These are phyloP conservation scores for Fusarium camptoceras DNA, from an alignment of 2,329 filamentous ascomycete genomes.

Conservation along the genomic window DNA sequence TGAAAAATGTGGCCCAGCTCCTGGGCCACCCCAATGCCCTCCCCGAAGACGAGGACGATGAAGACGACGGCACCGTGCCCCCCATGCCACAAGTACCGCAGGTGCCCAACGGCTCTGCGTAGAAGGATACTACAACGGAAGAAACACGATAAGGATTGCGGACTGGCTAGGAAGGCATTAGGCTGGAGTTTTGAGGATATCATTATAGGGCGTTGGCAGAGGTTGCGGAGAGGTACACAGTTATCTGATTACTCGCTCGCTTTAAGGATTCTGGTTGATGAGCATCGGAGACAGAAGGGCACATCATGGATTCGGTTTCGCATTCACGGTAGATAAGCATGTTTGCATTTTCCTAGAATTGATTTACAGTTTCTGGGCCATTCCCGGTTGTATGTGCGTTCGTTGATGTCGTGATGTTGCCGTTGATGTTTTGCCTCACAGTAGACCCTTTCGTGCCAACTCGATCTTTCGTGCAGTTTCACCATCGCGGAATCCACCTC, in stretches of 20 bases:
- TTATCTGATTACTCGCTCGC: slow-evolving; percentile 29
- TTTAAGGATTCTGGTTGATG: slow-evolving; percentile 33
- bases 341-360: slow-evolving; percentile 39
- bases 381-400: neutral
- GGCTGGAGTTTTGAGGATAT: slow-evolving; percentile 47
- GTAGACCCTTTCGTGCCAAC: slow-evolving; percentile 80
- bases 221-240: slow-evolving; percentile 17
- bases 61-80: slow-evolving; percentile 59
- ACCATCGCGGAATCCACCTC: slow-evolving; percentile 77
- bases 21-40: slow-evolving; percentile 80
- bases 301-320: slow-evolving; percentile 30
- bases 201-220: slow-evolving; percentile 46
- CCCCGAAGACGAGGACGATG: slow-evolving; percentile 72
- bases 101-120: slow-evolving; percentile 56
- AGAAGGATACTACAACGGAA: slow-evolving; percentile 19
- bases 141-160: slow-evolving; percentile 22
- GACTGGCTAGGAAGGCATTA: slow-evolving; percentile 22
- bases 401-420: neutral
- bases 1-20: slow-evolving; percentile 91
- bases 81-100: slow-evolving; percentile 57
- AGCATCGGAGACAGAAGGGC: slow-evolving; percentile 20
- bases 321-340: slow-evolving; percentile 27
- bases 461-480: slow-evolving; percentile 82
- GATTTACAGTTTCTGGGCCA: slow-evolving; percentile 18
- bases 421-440: slow-evolving; percentile 50